phyloP scores from a whole-genome alignment of 345 rosid genomes.

The Carallia brachiata region DNA sequence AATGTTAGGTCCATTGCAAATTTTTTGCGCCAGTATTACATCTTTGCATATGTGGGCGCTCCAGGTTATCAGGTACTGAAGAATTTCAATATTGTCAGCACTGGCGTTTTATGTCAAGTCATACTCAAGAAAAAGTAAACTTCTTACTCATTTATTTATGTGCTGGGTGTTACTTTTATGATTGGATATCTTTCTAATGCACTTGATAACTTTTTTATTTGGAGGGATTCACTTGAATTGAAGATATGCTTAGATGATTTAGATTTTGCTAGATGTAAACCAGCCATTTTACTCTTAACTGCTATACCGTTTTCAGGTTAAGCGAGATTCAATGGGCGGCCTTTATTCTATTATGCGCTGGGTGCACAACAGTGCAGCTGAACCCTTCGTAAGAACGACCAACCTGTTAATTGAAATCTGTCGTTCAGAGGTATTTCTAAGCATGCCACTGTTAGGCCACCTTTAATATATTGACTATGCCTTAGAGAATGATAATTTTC shows the following conservation, averaged over 20 bases:
- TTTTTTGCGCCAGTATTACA: constrained; percentile 72
- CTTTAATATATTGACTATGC: not conserved
- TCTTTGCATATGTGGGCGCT: constrained; percentile 92
- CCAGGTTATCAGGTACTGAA: constrained; percentile 96
- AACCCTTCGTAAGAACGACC: constrained; percentile 68
- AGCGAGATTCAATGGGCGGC: constrained; percentile 98
- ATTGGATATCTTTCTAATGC: too few species aligned
- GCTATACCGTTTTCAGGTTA: constrained; percentile 45
- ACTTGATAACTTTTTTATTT: too few species aligned
- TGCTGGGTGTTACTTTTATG: not conserved
- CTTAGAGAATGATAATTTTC: not conserved
- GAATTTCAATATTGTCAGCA: constrained; percentile 91
- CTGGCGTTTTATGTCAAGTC: constrained; percentile 82
- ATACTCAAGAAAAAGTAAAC: constrained; percentile 86
- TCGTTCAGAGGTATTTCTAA: not conserved
- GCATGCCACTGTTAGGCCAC: not conserved
- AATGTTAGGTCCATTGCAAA: constrained; percentile 6
- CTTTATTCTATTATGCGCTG: constrained; percentile 81
- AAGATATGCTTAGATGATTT: not conserved
- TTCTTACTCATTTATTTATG: not conserved
- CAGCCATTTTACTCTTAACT: not conserved
- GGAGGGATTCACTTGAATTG: not conserved
- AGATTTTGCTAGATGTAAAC: not conserved
- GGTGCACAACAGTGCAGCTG: constrained; percentile 93
- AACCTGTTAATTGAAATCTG: not conserved